These are phyloP conservation scores for Lentinula detonsa DNA, from an alignment of 768 basidiomycete genomes.

Conservation along the genomic window DNA sequence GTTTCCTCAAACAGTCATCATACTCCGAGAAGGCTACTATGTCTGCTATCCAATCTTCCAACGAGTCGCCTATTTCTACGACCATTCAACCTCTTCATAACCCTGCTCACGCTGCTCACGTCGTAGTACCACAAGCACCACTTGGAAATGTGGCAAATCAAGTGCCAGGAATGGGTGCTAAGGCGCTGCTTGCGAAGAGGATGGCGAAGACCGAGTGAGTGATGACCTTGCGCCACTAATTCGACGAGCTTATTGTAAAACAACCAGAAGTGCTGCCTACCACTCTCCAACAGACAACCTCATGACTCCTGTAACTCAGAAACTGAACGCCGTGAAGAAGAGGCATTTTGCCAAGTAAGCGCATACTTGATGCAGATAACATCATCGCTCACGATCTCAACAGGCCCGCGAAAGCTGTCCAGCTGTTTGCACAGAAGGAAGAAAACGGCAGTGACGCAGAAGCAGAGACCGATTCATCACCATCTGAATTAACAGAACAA, in stretches of 20 bases:
- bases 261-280: constrained; percentile 72
- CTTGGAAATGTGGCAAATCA: constrained; percentile 60
- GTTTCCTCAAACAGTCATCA: background rate
- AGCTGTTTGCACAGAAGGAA: constrained; percentile 49
- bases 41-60: constrained; percentile 51
- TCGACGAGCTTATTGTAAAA: constrained; percentile 9
- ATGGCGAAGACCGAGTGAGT: constrained; percentile 83
- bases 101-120: constrained; percentile 71
- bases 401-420: constrained; percentile 59
- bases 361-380: constrained; percentile 18
- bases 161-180: constrained; percentile 75
- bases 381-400: constrained; percentile 4
- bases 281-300: constrained; percentile 94
- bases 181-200: constrained; percentile 89
- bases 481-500: constrained; percentile 18
- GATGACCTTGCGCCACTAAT: background rate
- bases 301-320: constrained; percentile 91
- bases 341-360: constrained; percentile 82
- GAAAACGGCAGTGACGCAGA: constrained; percentile 32
- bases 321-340: constrained; percentile 86
- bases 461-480: constrained; percentile 15
- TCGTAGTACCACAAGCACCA: constrained; percentile 76
- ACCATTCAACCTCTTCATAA: constrained; percentile 81
- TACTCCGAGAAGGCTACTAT: background rate
- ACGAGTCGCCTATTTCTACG: constrained; percentile 54